Evolutionary conservation across 2,329 filamentous ascomycete genomes (phyloP).

Genomic region (Alternaria solani): DNA sequence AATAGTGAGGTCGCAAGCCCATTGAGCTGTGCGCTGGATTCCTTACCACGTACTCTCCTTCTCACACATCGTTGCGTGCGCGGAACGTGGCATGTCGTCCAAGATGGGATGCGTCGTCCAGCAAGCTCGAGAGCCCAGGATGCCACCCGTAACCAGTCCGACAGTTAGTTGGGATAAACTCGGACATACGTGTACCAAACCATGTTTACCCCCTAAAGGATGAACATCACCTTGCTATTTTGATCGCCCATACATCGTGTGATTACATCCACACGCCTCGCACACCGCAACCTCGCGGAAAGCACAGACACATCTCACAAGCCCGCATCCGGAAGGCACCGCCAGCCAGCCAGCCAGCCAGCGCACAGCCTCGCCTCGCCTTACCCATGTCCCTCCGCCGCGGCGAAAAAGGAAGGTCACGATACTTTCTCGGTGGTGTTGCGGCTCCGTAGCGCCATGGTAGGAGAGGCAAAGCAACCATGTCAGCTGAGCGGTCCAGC

Average conservation of each 20-base stretch:
- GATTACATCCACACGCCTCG: slow-evolving; percentile 7
- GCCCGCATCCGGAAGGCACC: slow-evolving; percentile 13
- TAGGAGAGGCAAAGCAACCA: slow-evolving; percentile 17
- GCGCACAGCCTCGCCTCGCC: slow-evolving; percentile 9
- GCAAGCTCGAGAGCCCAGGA: not conserved
- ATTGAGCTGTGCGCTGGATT: not conserved
- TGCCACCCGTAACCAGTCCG: not conserved
- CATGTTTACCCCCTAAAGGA: not conserved
- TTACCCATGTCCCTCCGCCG: slow-evolving; percentile 19
- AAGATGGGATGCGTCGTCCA: not conserved
- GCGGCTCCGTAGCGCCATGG: slow-evolving; percentile 32
- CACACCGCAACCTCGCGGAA: slow-evolving; percentile 7
- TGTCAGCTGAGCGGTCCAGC: slow-evolving; percentile 33
- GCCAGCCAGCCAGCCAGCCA: slow-evolving; percentile 6
- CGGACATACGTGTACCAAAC: not conserved
- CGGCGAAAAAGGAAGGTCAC: slow-evolving; percentile 42
- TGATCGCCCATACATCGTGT: slow-evolving; percentile 9
- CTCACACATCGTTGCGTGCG: not conserved
- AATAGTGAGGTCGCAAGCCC: not conserved
- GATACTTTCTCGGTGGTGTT: slow-evolving; percentile 40
- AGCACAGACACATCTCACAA: slow-evolving; percentile 8
- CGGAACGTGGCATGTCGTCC: not conserved
- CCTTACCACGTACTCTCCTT: not conserved
- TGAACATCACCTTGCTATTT: not conserved
- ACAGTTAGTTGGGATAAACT: not conserved